These are phyloP conservation scores for Lyophyllum shimeji DNA, from an alignment of 768 basidiomycete genomes.

Conservation along the genomic window DNA sequence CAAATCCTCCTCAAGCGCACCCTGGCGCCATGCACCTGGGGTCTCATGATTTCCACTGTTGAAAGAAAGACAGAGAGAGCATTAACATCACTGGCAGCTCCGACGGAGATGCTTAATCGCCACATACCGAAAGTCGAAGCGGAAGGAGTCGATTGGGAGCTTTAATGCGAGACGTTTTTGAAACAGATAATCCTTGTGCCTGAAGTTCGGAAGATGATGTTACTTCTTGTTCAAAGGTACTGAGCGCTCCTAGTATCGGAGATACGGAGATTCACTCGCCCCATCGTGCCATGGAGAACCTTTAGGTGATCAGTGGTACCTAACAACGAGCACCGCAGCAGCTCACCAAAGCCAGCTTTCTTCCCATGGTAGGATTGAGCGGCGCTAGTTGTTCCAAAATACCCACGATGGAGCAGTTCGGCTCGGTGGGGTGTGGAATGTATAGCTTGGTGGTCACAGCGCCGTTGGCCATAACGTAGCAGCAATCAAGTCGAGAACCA, in stretches of 20 bases:
- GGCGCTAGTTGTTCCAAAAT: slow-evolving; percentile 61
- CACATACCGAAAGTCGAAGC: slow-evolving; percentile 82
- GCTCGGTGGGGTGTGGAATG: slow-evolving; percentile 51
- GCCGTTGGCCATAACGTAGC: slow-evolving; percentile 26
- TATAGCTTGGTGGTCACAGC: slow-evolving; percentile 47
- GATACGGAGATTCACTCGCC: slow-evolving; percentile 47
- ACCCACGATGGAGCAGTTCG: slow-evolving; percentile 49
- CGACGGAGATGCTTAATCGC: neutral
- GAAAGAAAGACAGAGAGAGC: neutral
- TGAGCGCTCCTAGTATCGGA: slow-evolving; percentile 20
- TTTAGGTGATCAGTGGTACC: slow-evolving; percentile 28
- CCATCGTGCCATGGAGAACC: slow-evolving; percentile 81
- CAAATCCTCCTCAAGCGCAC: slow-evolving; percentile 58
- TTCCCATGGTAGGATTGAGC: slow-evolving; percentile 48
- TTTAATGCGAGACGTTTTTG: slow-evolving; percentile 66
- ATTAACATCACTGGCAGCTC: slow-evolving; percentile 5
- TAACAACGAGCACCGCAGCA: slow-evolving; percentile 1
- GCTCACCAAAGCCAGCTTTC: slow-evolving; percentile 66
- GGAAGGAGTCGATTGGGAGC: slow-evolving; percentile 76
- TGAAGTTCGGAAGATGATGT: slow-evolving; percentile 29
- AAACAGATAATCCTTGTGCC: slow-evolving; percentile 86
- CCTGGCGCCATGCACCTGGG: slow-evolving; percentile 62
- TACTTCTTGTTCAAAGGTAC: slow-evolving; percentile 18
- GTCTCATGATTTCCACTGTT: slow-evolving; percentile 78
- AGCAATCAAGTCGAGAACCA: neutral